Percentiles rank a stretch among this genome's conserved stretches.
Evolutionary conservation across 768 basidiomycete species (phyloP).

Genomic region (Collybia nuda): DNA sequence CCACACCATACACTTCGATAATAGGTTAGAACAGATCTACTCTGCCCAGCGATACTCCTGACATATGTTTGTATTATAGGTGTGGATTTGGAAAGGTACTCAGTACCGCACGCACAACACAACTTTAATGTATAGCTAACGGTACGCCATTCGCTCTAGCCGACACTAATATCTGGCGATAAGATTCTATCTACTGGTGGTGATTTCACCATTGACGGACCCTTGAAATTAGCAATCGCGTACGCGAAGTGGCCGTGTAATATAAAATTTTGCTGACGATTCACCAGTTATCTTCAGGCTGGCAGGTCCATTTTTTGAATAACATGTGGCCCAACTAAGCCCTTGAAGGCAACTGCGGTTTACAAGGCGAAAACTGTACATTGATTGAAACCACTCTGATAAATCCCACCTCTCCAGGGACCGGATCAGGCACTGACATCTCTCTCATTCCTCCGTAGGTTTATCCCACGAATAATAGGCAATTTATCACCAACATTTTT

Average conservation of each 20-base stretch:
- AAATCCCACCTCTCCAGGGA: conserved; percentile 28
- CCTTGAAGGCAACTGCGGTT: conserved; percentile 25
- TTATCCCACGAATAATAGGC: too few relatives aligned
- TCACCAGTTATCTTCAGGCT: conserved; percentile 1
- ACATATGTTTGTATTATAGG: too few relatives aligned
- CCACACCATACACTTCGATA: too few relatives aligned
- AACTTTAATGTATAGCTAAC: too few relatives aligned
- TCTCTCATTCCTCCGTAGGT: conserved; percentile 29
- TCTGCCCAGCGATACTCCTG: too few relatives aligned
- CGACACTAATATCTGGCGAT: conserved; percentile 20
- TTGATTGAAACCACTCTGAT: conserved; percentile 29
- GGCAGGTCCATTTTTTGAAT: neutral
- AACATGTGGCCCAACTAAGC: neutral
- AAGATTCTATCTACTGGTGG: conserved; percentile 25
- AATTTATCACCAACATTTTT: conserved; percentile 12
- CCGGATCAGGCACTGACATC: conserved; percentile 33
- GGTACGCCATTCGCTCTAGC: conserved; percentile 15
- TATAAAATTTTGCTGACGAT: neutral
- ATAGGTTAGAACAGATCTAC: too few relatives aligned
- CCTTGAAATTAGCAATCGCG: conserved; percentile 27
- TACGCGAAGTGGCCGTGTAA: conserved; percentile 11
- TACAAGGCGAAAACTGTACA: conserved; percentile 35
- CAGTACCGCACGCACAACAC: neutral
- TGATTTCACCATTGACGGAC: conserved; percentile 23
- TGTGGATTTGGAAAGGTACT: too few relatives aligned